Base-by-base conservation (phyloP, 768 basidiomycete genomes). In the Sarcodon aspratus region DNA sequence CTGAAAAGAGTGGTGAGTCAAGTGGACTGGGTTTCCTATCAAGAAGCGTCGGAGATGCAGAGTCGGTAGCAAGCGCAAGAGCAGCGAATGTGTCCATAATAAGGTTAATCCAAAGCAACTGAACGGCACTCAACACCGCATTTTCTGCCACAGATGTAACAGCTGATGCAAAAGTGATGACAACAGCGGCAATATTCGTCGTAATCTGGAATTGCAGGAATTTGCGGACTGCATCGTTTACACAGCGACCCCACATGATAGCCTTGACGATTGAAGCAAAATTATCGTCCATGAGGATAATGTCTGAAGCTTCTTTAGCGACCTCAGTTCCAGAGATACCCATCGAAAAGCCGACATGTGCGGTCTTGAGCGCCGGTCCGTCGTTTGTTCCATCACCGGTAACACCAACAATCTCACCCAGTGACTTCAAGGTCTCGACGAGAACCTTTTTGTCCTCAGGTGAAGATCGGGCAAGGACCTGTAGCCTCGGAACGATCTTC, bases 241-340 rank as follows among this genome's bases (percentile, higher is more conserved):
- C 74, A 55, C 71, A 15, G 6, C 44, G 44, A 15, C 44, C 44
- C 44, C 44, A 45, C 44, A 45, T 45, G 44, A 73, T 71, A 45
- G 74, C 74, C 7, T 65, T 61, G 51, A 74, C 72, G 55, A 76
- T 69, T 34, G 67, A 69, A 15, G 69, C 59, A 57, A 76, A 76
- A 57, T 69, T 69, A 57, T 69, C 67, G 61, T 93, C 88, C 94
- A 96, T 96, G 38, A 97, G 79, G 58, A 98, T 94, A 60, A 99
- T 96, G 59, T 99, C 96, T 7, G 95, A 97, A 1, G 96, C 96
- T 65, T 97, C 94, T 66, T 99, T 98, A 44, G 96, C 74, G 48
- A 76, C 72, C 6, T 45, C 56, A 5, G 74, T 76, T 45, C 74
- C 74, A 32, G 71, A 68, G 52, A 66, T 65, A 50, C 65, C 65